Evolutionary conservation across 306 rosid genomes (phyloP), one percentile per base, ranked within the genome.

Genomic region (Casuarina glauca): DNA sequence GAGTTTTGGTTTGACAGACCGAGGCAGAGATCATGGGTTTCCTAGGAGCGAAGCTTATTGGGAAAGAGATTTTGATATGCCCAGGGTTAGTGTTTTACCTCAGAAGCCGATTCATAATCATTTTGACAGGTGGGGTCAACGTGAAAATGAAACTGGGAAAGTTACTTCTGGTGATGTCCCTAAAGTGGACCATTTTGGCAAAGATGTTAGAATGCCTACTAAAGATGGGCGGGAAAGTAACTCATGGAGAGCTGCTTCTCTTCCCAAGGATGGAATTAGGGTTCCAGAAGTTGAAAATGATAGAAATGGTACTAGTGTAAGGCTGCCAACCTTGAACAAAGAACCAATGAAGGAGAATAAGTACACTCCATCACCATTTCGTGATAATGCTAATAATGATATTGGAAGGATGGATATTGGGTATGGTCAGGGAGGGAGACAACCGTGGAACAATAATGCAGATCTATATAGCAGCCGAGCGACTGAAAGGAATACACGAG

Each of bases 61-160:
- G 98, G 97, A 88, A 58, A 81, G 90, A 80, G 90, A 90, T 81
- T 86, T 92, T 77, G 97, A 92, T 81, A 82, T 90, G 87, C 98
- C 97, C 35, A 88, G 95, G 77, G 83, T 88, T 68, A 84, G 91
- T 39, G 76, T 84, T 70, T 79, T 85, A 81, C 95, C 93, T 6
- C 91, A 87, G 70, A 94, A 88, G 86, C 89, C 82, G 49, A 81
- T 66, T 72, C 86, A 69, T 61, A 85, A 76, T 62, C 45, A 58
- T 71, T 82, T 84, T 76, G 92, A 90, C 70, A 84, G 89, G 84
- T 76, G 91, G 90, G 91, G 86, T 84, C 90, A 74, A 70, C 73
- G 84, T 81, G 95, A 92, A 91, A 74, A 87, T 89, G 98, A 92
- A 80, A 79, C 89, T 79, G 93, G 97, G 55, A 92, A 87, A 81